Evolutionary conservation across 805 yeast species (phyloP).

Genomic region (Ogataea wickerhamii): DNA sequence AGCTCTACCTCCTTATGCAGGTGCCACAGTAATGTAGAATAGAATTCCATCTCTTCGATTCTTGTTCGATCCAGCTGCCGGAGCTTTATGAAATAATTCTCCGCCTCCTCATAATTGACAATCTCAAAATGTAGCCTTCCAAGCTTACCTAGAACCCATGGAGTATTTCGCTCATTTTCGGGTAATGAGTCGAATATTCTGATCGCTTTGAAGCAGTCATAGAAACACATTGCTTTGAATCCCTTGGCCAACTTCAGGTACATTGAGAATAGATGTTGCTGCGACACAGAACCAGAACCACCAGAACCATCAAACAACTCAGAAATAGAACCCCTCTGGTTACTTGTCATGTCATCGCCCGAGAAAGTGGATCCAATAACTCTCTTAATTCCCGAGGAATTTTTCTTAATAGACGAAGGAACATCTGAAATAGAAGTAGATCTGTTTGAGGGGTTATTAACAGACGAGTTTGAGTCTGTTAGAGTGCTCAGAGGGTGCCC

Average conservation of each 20-base stretch:
- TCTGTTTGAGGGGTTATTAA: constrained; percentile 10
- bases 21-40: constrained; percentile 92
- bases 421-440: constrained; percentile 5
- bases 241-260: constrained; percentile 57
- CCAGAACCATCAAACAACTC: constrained; percentile 12
- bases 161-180: constrained; percentile 58
- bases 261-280: constrained; percentile 42
- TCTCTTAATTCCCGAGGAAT: constrained; percentile 21
- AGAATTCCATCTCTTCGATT: constrained; percentile 83
- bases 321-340: constrained; percentile 13
- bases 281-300: constrained; percentile 17
- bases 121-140: constrained; percentile 86
- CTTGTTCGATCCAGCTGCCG: constrained; percentile 74
- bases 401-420: constrained; percentile 10
- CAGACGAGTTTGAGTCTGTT: constrained; percentile 21
- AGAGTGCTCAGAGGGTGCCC: constrained; percentile 24
- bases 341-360: constrained; percentile 1
- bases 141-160: constrained; percentile 79
- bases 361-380: constrained; percentile 25
- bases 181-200: constrained; percentile 64
- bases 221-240: constrained; percentile 56
- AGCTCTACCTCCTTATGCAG: constrained; percentile 74
- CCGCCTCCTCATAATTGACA: constrained; percentile 78
- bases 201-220: constrained; percentile 79
- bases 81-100: constrained; percentile 55